Evolutionary conservation across 768 basidiomycete species (phyloP).

Genomic region (Rhodocollybia butyracea): DNA sequence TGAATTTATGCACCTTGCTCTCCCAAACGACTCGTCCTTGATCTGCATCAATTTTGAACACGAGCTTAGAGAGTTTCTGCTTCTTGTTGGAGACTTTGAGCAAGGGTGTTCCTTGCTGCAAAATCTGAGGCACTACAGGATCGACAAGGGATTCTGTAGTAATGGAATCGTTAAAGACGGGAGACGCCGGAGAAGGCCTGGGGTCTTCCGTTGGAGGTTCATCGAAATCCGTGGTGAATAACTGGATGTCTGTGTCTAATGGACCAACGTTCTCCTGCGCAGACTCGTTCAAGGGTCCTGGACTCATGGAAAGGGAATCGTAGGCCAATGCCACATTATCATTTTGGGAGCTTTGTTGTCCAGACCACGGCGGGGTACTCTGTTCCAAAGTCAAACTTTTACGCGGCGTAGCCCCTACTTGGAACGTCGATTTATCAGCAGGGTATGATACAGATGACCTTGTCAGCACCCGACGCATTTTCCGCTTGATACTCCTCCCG

Average conservation of each 20-base stretch:
- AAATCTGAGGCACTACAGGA: slow-evolving; percentile 49
- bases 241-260: not conserved
- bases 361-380: too few relatives aligned
- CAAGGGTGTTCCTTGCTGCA: slow-evolving; percentile 70
- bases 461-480: not conserved
- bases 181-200: not conserved
- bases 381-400: not conserved
- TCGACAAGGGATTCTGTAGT: slow-evolving; percentile 15
- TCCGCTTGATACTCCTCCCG: not conserved
- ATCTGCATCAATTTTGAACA: slow-evolving; percentile 75
- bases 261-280: too few relatives aligned
- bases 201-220: not conserved
- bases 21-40: slow-evolving; percentile 79
- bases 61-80: slow-evolving; percentile 52
- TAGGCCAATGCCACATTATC: too few relatives aligned
- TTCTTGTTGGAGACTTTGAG: slow-evolving; percentile 81
- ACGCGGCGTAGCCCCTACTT: not conserved
- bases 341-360: too few relatives aligned
- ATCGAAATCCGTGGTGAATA: not conserved
- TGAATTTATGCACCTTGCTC: slow-evolving; percentile 64
- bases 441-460: slow-evolving; percentile 1
- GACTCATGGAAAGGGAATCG: too few relatives aligned
- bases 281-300: too few relatives aligned
- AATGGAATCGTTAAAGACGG: not conserved
- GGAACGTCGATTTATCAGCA: not conserved